Evolutionary conservation across 23 red algal genomes (phyloP).

Genomic region (Gracilaria gracilis): DNA sequence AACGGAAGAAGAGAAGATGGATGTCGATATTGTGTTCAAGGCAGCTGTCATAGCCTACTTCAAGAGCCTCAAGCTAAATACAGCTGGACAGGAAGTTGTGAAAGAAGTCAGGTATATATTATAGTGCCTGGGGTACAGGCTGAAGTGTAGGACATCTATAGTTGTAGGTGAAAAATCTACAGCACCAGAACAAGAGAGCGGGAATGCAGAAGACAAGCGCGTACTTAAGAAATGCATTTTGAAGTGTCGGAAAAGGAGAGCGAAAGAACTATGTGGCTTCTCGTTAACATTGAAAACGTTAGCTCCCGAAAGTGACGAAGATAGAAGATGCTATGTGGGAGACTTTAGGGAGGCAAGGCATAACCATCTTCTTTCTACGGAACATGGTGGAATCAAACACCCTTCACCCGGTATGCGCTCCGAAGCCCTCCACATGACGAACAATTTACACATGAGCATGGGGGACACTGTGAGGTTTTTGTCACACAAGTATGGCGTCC

Average conservation of each 20-base stretch:
- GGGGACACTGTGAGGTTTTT: not conserved
- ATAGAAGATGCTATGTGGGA: conserved; percentile 2
- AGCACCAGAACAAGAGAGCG: not conserved
- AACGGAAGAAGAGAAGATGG: not conserved
- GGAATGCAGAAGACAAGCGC: not conserved
- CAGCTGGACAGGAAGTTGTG: not conserved
- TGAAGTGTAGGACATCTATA: conserved; percentile 8
- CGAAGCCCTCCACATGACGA: conserved; percentile 5
- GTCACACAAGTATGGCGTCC: no score
- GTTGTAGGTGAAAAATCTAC: not conserved
- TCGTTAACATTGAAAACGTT: not conserved
- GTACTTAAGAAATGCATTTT: conserved; percentile 7
- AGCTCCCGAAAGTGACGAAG: not conserved
- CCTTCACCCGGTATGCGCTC: not conserved
- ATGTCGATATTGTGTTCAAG: not conserved
- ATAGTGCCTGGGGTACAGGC: not conserved
- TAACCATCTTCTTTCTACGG: no score
- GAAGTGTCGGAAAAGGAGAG: not conserved
- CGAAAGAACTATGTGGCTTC: not conserved
- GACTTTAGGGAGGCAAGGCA: no score
- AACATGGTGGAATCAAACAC: not conserved
- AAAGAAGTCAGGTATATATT: conserved; percentile 9
- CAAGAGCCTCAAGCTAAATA: not conserved
- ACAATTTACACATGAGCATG: not conserved
- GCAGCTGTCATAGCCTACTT: conserved; percentile 11